Percentiles rank a stretch among this genome's conserved stretches.
Evolutionary conservation across 352 stramenopile species (phyloP).

Genomic region (Globisporangium paddicum): DNA sequence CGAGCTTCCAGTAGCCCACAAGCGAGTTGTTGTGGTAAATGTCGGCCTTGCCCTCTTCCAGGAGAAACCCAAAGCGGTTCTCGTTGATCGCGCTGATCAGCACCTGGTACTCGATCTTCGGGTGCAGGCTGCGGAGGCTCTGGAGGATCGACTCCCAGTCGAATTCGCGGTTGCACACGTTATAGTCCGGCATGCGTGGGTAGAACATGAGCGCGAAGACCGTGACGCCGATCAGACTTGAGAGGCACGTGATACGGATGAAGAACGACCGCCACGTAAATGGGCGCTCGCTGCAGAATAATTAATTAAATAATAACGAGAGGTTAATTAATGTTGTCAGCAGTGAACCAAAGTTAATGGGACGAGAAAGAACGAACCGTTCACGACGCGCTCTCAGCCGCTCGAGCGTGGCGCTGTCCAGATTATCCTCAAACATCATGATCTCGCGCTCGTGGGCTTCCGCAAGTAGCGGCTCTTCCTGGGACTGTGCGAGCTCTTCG

Average conservation of each 20-base stretch:
- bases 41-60: constrained; percentile 66
- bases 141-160: constrained; percentile 85
- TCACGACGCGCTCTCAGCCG: constrained; percentile 41
- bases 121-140: constrained; percentile 64
- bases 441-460: constrained; percentile 46
- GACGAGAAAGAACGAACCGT: constrained; percentile 10
- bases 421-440: constrained; percentile 51
- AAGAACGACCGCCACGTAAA: constrained; percentile 53
- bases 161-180: constrained; percentile 87
- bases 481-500: constrained; percentile 26
- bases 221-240: constrained; percentile 46
- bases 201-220: constrained; percentile 85
- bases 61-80: constrained; percentile 82
- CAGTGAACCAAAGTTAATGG: not conserved
- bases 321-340: not conserved
- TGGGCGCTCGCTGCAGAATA: constrained; percentile 26
- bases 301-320: not conserved
- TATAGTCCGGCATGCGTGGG: constrained; percentile 83
- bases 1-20: constrained; percentile 70
- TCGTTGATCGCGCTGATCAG: constrained; percentile 87
- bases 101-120: constrained; percentile 84
- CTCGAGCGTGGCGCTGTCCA: constrained; percentile 48
- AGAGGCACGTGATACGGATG: constrained; percentile 49
- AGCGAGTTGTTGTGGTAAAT: constrained; percentile 78
- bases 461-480: constrained; percentile 51